A percentile compares a stretch with the other conserved stretches of the same genome.
phyloP scores from a whole-genome alignment of 2,329 filamentous ascomycete species.

The Dendryphion nanum region DNA sequence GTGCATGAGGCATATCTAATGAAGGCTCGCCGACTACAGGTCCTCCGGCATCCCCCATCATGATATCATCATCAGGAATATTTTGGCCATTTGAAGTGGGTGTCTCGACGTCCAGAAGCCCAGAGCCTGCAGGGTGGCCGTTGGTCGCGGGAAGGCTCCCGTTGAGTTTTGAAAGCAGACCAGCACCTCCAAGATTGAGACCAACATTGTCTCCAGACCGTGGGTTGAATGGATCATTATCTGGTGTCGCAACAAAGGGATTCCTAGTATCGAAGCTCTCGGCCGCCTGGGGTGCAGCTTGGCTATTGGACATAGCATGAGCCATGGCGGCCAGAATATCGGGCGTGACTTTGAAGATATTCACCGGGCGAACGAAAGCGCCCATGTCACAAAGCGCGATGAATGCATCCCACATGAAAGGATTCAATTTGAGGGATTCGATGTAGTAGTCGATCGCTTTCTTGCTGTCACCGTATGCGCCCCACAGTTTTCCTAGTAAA shows the following conservation, averaged over 20 bases:
- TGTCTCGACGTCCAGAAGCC: slow-evolving; percentile 44
- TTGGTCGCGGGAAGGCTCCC: slow-evolving; percentile 37
- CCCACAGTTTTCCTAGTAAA: slow-evolving; percentile 82
- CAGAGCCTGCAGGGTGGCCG: slow-evolving; percentile 11
- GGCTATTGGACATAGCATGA: slow-evolving; percentile 22
- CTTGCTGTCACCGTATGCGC: slow-evolving; percentile 74
- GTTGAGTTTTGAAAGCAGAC: slow-evolving; percentile 44
- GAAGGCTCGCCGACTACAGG: slow-evolving; percentile 27
- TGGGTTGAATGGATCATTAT: slow-evolving; percentile 47
- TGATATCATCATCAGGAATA: slow-evolving; percentile 44
- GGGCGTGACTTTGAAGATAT: slow-evolving; percentile 77
- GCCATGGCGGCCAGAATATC: slow-evolving; percentile 58
- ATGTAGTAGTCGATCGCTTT: slow-evolving; percentile 86
- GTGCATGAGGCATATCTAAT: slow-evolving; percentile 51
- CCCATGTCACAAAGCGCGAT: slow-evolving; percentile 79
- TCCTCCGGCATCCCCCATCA: slow-evolving; percentile 39
- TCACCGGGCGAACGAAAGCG: slow-evolving; percentile 75
- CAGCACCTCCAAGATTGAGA: slow-evolving; percentile 36
- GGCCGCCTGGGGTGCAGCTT: slow-evolving; percentile 13
- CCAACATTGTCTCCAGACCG: slow-evolving; percentile 32
- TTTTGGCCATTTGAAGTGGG: slow-evolving; percentile 45
- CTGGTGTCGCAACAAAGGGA: slow-evolving; percentile 36
- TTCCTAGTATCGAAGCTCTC: slow-evolving; percentile 23
- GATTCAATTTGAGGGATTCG: slow-evolving; percentile 83
- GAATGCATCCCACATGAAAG: slow-evolving; percentile 98